A percentile compares a stretch with the other conserved stretches of the same genome.
Evolutionary conservation across 768 basidiomycete genomes (phyloP).

Genomic region (Paxillus rubicundulus): DNA sequence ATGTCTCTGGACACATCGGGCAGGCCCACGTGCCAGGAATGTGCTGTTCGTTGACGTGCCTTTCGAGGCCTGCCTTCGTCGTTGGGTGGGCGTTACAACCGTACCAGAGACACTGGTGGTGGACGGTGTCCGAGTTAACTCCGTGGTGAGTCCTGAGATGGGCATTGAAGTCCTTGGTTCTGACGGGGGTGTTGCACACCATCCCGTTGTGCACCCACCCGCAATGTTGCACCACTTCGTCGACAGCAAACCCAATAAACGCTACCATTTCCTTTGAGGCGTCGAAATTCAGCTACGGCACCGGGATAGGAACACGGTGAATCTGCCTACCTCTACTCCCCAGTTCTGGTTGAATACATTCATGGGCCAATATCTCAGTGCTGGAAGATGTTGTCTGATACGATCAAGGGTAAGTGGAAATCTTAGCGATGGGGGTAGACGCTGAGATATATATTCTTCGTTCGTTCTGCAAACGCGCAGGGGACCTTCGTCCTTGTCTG

Average conservation of each 20-base stretch:
- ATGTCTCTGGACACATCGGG: not conserved
- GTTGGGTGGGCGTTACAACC: not conserved
- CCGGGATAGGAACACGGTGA: not conserved
- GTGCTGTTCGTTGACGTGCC: conserved; percentile 12
- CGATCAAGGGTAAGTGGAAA: too few relatives aligned
- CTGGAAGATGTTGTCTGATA: too few relatives aligned
- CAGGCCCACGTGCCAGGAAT: conserved; percentile 13
- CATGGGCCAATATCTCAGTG: not conserved
- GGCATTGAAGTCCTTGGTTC: not conserved
- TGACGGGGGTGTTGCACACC: not conserved
- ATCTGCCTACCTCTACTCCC: conserved; percentile 1
- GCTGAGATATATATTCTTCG: too few relatives aligned
- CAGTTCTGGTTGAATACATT: not conserved
- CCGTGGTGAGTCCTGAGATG: conserved; percentile 9
- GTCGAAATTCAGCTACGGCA: not conserved
- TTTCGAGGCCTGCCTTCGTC: conserved; percentile 8
- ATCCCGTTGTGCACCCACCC: not conserved
- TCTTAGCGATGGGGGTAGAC: too few relatives aligned
- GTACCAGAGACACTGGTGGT: conserved; percentile 10
- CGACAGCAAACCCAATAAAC: conserved; percentile 3
- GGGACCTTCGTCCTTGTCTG: too few relatives aligned
- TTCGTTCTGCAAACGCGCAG: too few relatives aligned
- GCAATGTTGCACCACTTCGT: not conserved
- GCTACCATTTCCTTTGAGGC: conserved; percentile 1
- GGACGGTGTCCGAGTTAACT: not conserved